These are phyloP conservation scores for Fragilariopsis cylindrus DNA, from an alignment of 108 stramenopile genomes.

Conservation along the genomic window DNA sequence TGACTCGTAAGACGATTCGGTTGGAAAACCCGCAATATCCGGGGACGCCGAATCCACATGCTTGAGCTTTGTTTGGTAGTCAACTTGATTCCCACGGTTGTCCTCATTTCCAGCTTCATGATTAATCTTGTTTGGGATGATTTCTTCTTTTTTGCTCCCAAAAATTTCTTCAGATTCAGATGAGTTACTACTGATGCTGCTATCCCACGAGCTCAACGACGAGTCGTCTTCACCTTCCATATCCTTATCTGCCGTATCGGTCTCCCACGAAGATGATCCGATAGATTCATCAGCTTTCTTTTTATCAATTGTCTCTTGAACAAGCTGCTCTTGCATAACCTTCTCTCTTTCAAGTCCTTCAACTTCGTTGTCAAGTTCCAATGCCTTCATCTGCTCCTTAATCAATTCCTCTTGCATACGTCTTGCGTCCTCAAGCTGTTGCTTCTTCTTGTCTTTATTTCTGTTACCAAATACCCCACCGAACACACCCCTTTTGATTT, in stretches of 20 bases:
- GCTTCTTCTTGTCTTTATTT: constrained; percentile 20
- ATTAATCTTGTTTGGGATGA: background rate
- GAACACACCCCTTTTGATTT: constrained; percentile 14
- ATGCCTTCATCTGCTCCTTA: constrained; percentile 33
- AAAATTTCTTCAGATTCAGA: constrained; percentile 1
- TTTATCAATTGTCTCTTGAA: constrained; percentile 35
- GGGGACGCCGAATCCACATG: too few relatives aligned
- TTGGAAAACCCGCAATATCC: too few relatives aligned
- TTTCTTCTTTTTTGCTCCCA: background rate
- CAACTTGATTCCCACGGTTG: background rate
- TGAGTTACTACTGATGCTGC: constrained; percentile 1
- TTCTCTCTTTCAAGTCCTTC: constrained; percentile 34
- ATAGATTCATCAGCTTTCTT: constrained; percentile 18
- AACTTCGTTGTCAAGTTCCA: constrained; percentile 29
- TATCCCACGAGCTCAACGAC: background rate
- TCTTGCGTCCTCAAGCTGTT: constrained; percentile 28
- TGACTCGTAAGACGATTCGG: too few relatives aligned
- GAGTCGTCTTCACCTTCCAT: constrained; percentile 8
- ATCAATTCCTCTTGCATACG: constrained; percentile 38
- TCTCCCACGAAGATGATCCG: constrained; percentile 31
- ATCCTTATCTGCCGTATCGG: constrained; percentile 18
- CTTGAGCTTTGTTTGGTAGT: too few relatives aligned
- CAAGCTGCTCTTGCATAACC: constrained; percentile 29
- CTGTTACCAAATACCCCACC: constrained; percentile 21
- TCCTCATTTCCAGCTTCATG: background rate